These are phyloP conservation scores for Linnemannia hyalina DNA, from an alignment of 192 early-diverging fungal species.

Conservation along the genomic window DNA sequence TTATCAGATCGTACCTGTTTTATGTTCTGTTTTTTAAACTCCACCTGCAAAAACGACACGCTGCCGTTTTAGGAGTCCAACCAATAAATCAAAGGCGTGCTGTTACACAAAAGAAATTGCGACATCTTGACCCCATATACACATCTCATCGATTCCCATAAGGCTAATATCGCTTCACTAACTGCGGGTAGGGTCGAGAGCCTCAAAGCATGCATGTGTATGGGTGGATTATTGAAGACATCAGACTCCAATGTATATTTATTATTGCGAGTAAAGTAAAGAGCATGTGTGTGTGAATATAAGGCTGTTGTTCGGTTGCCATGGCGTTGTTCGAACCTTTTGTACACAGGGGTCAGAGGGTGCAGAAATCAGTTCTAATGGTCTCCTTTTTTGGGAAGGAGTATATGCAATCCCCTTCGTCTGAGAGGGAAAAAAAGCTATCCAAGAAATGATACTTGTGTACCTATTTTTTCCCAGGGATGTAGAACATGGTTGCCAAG, in stretches of 20 bases:
- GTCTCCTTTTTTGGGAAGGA: neutral
- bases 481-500: too few relatives aligned
- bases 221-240: too few relatives aligned
- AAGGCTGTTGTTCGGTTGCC: too few relatives aligned
- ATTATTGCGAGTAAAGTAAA: too few relatives aligned
- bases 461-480: too few relatives aligned
- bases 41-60: neutral
- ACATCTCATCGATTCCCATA: neutral
- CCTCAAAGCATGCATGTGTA: too few relatives aligned
- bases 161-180: too few relatives aligned
- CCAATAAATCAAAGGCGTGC: neutral
- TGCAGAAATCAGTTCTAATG: neutral
- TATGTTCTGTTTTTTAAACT: neutral
- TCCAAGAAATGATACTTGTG: neutral
- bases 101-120: conserved; percentile 1
- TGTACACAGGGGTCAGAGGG: neutral
- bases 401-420: neutral
- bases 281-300: too few relatives aligned
- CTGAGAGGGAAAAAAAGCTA: neutral
- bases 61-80: neutral
- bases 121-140: neutral
- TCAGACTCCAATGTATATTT: too few relatives aligned
- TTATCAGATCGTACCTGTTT: neutral
- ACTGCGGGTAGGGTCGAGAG: too few relatives aligned
- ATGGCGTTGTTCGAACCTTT: neutral